Conservation (phyloP, 1,139 yeast species). For the Pichia sp. region DNA sequence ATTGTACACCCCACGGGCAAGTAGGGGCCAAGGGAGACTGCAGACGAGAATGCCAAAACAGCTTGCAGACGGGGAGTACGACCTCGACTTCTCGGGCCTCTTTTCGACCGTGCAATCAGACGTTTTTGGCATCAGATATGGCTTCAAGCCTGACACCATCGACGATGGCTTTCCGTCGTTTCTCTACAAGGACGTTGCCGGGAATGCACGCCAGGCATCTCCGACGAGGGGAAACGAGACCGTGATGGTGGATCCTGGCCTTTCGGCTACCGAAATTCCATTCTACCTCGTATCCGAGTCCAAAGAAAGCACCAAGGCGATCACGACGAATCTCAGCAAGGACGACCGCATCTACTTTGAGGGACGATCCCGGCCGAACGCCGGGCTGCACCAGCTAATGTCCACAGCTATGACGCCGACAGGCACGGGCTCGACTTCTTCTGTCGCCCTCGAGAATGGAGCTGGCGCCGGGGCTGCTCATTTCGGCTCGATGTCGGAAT, state of each 20-base stretch:
- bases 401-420: background rate
- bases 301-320: constrained; percentile 18
- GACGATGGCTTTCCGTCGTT: constrained; percentile 24
- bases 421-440: background rate
- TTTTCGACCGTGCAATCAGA: constrained; percentile 21
- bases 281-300: constrained; percentile 27
- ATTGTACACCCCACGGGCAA: background rate
- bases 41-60: background rate
- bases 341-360: constrained; percentile 25
- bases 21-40: background rate
- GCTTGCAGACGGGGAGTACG: constrained; percentile 34
- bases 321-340: constrained; percentile 10
- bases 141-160: constrained; percentile 32
- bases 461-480: background rate
- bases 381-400: background rate
- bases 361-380: constrained; percentile 19
- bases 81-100: constrained; percentile 30
- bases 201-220: background rate
- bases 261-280: background rate
- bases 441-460: background rate
- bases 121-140: constrained; percentile 30
- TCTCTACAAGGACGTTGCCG: constrained; percentile 3
- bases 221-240: background rate
- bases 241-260: background rate
- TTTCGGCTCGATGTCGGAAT: constrained; percentile 20